A percentile compares a stretch with the other conserved stretches of the same genome.
Evolutionary conservation across 2,329 filamentous ascomycete genomes (phyloP).

Genomic region (Neonectria ditissima): DNA sequence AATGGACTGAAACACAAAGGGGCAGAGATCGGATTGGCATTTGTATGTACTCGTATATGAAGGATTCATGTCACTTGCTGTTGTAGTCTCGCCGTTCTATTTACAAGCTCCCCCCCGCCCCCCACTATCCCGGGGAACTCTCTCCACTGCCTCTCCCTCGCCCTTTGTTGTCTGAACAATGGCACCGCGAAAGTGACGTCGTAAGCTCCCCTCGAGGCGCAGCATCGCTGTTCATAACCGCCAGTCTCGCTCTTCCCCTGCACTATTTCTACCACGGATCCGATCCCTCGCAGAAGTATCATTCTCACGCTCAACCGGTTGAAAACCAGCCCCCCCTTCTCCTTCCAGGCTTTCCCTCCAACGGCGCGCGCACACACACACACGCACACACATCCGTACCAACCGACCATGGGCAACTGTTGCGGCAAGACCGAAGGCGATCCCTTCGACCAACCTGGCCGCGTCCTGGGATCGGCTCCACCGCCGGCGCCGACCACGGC

Average conservation of each 20-base stretch:
- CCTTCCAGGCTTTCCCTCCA: background rate
- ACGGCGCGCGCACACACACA: background rate
- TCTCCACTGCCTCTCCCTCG: background rate
- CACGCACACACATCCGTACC: too few relatives aligned
- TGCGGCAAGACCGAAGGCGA: constrained; percentile 82
- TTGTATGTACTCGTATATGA: too few relatives aligned
- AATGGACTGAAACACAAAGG: too few relatives aligned
- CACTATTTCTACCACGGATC: background rate
- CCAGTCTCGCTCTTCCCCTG: background rate
- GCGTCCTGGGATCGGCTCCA: constrained; percentile 71
- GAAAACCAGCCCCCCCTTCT: background rate
- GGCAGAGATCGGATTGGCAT: too few relatives aligned
- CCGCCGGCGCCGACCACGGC: constrained; percentile 61
- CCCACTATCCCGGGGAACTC: background rate
- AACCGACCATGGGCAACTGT: constrained; percentile 81
- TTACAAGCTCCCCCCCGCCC: background rate
- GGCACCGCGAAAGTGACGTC: background rate
- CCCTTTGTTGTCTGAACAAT: background rate
- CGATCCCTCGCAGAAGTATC: background rate
- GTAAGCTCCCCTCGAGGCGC: background rate
- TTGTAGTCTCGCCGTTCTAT: background rate
- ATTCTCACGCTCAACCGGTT: too few relatives aligned
- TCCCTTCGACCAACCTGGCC: constrained; percentile 78
- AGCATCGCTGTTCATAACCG: background rate
- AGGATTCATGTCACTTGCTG: too few relatives aligned